Base-by-base conservation (phyloP, 371 early-diverging fungal species). In the Lichtheimia hyalospora region DNA sequence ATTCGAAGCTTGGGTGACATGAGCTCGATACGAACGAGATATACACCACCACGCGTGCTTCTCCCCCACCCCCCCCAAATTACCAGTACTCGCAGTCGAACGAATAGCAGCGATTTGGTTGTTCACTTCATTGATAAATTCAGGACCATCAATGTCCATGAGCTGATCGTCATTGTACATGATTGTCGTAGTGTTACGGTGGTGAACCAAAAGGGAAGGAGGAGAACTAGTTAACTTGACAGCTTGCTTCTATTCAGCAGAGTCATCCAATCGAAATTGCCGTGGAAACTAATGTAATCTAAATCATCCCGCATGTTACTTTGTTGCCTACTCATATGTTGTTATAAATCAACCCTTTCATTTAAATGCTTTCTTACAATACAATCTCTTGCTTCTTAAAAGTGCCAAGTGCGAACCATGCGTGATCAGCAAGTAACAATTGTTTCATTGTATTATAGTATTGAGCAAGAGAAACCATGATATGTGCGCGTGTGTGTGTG, bases 131-230 rank as follows among this genome's bases (percentile, higher is more conserved):
- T 46, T 48, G 24, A 77, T 56, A 28, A 77, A 77, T 44, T 73
- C 77, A 28, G 68, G 67, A 14, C 74, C 77, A 43, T 77, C 77
- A 50, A 77, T 57, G 50, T 77, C 77, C 77, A 77, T 77, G 16
- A 61, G 46, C 6, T 69, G 62, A 23, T 54, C 28, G 14, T 42
- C 41, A 16, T 13, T 44, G 56, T 13, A 14, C 13, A 43, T 23
- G 27, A n/a, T n/a, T n/a, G 5, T 18, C 6, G 13, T 18, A 40
- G 34, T 34, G 34, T 34, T 2, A 34, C 34, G 34, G 10, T 8
- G 34, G 34, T 10, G 8, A 34, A 34, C 34, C 2, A 10, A 54
- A 51, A 15, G 51, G 21, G 21, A 14, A 51, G 51, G 15, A 6
- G 1, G 25, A 23, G 51, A 21, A 51, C 21, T 13, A 25, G 27